Evolutionary conservation across 108 stramenopile species (phyloP).

Genomic region (Skeletonema potamos): DNA sequence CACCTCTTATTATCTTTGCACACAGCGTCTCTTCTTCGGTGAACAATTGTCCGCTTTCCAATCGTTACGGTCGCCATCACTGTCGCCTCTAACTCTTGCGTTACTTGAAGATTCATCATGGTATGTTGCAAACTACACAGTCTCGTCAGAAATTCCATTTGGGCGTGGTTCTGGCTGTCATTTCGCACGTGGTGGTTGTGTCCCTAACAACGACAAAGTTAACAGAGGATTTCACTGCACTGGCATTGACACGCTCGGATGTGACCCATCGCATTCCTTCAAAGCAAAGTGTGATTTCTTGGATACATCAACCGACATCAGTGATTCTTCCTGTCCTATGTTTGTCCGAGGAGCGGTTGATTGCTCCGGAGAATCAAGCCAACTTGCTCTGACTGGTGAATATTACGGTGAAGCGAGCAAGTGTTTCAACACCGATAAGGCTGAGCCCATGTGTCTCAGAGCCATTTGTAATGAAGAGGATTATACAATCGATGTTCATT

Average conservation of each 20-base stretch:
- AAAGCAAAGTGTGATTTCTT: conserved; percentile 42
- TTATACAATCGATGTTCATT: conserved; percentile 23
- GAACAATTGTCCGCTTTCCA: conserved; percentile 40
- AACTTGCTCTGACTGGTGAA: conserved; percentile 16
- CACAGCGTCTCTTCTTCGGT: conserved; percentile 39
- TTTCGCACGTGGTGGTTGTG: conserved; percentile 39
- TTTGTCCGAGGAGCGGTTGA: conserved; percentile 25
- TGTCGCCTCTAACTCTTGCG: conserved; percentile 50
- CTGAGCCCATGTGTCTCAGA: conserved; percentile 32
- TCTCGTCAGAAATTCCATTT: conserved; percentile 31
- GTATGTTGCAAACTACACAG: conserved; percentile 48
- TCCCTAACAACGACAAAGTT: not conserved
- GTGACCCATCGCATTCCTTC: conserved; percentile 34
- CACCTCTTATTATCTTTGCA: not conserved
- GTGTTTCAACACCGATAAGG: conserved; percentile 31
- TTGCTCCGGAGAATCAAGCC: conserved; percentile 17
- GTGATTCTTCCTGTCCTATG: conserved; percentile 27
- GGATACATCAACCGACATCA: not conserved
- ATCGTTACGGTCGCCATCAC: not conserved
- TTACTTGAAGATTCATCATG: conserved; percentile 53
- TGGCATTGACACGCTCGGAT: conserved; percentile 29
- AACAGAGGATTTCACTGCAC: conserved; percentile 31
- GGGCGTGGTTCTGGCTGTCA: conserved; percentile 47
- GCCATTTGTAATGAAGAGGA: conserved; percentile 25
- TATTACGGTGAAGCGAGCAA: conserved; percentile 38